Conservation (phyloP, 2,329 filamentous ascomycete genomes). For the Zymoseptoria brevis region DNA sequence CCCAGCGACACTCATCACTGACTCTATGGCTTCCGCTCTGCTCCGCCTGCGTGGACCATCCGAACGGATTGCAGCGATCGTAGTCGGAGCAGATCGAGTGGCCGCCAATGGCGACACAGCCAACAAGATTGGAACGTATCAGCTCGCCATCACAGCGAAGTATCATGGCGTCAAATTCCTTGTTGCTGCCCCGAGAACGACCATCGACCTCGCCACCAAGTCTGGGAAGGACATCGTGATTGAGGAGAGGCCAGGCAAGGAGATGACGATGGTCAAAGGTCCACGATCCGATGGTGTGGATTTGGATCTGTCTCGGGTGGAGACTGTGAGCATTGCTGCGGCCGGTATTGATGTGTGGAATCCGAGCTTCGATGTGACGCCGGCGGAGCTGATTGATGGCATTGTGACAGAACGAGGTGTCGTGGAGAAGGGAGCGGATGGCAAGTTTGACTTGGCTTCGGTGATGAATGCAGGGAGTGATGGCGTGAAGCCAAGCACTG, state of each 20-base stretch:
- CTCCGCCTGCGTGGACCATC: constrained; percentile 55
- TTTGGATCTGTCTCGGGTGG: constrained; percentile 56
- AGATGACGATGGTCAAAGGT: constrained; percentile 79
- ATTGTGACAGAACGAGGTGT: constrained; percentile 90
- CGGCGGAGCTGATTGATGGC: constrained; percentile 78
- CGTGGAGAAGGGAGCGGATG: constrained; percentile 65
- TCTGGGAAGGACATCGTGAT: constrained; percentile 78
- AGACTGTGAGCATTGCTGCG: constrained; percentile 70
- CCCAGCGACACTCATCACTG: constrained; percentile 83
- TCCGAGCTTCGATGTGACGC: constrained; percentile 92
- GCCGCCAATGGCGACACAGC: constrained; percentile 95
- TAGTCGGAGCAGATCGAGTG: constrained; percentile 91
- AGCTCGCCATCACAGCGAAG: constrained; percentile 79
- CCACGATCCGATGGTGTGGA: constrained; percentile 55
- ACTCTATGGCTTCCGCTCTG: constrained; percentile 91
- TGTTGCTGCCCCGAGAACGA: constrained; percentile 88
- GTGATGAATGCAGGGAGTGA: constrained; percentile 29
- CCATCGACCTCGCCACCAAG: constrained; percentile 75
- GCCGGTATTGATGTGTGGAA: constrained; percentile 84
- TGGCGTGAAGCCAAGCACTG: constrained; percentile 26
- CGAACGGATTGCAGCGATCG: constrained; percentile 71
- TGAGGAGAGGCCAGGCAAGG: constrained; percentile 72
- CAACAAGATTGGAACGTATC: constrained; percentile 97
- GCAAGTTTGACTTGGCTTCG: constrained; percentile 51
- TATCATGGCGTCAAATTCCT: constrained; percentile 89